A percentile compares a stretch with the other conserved stretches of the same genome.
Conservation (phyloP, 176 grass and related monocot species). For the Paspalum vaginatum region DNA sequence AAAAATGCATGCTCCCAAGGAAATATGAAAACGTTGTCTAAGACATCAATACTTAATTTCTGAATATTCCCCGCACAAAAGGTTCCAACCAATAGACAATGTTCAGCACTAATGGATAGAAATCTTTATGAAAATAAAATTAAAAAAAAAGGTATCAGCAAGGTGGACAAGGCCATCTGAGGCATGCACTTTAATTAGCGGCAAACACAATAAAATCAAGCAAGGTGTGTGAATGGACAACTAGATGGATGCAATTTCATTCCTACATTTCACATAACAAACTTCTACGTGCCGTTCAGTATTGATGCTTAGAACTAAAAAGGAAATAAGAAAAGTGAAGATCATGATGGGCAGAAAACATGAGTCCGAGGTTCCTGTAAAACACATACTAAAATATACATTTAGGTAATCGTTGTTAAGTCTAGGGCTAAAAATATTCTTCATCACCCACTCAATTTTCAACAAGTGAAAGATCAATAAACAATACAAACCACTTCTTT, state of each 20-base stretch:
- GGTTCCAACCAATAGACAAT: not conserved
- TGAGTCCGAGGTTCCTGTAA: not conserved
- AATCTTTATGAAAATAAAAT: not conserved
- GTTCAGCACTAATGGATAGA: not conserved
- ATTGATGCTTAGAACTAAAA: not conserved
- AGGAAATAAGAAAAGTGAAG: not conserved
- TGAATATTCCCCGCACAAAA: not conserved
- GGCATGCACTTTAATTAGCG: not conserved
- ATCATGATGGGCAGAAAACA: no score
- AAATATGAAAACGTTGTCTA: not conserved
- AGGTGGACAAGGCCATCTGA: not conserved
- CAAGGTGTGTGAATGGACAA: not conserved
- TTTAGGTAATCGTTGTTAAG: not conserved
- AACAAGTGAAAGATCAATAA: not conserved
- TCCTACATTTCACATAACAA: not conserved
- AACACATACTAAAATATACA: not conserved
- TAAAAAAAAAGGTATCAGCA: not conserved
- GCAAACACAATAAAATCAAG: not conserved
- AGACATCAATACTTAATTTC: not conserved
- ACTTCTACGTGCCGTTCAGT: not conserved
- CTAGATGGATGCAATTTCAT: not conserved
- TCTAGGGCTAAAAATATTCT: no score
- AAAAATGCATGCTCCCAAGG: not conserved
- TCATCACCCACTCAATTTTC: not conserved
- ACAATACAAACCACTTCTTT: not conserved